Evolutionary conservation across 176 grass and related monocot genomes (phyloP).

Genomic region (Rhipidocladum racemiflorum): DNA sequence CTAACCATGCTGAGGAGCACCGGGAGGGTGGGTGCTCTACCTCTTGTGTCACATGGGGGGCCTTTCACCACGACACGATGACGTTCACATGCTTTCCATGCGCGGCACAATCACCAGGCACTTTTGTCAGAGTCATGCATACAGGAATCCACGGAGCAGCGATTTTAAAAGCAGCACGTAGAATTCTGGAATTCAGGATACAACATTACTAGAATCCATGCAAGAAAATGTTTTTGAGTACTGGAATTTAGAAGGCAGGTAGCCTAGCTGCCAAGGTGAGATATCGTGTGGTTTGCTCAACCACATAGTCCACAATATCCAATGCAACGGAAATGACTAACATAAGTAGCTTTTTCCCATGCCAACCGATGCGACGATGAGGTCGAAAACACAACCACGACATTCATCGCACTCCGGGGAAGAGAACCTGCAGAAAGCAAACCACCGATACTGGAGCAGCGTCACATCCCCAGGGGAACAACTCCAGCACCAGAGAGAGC

Average conservation of each 20-base stretch:
- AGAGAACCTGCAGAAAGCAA: not conserved
- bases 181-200: not conserved
- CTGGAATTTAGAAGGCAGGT: not conserved
- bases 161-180: not conserved
- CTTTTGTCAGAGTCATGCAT: not conserved
- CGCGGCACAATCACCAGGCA: not conserved
- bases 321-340: not conserved
- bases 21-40: too few species aligned
- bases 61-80: too few species aligned
- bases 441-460: not conserved
- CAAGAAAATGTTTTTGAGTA: not conserved
- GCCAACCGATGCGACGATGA: not conserved
- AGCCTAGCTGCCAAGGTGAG: not conserved
- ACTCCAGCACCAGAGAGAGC: constrained; percentile 36
- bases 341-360: not conserved
- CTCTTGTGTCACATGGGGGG: too few species aligned
- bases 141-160: not conserved
- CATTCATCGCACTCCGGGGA: not conserved
- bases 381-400: not conserved
- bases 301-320: not conserved
- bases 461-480: constrained; percentile 42
- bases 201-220: not conserved
- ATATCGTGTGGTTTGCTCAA: not conserved
- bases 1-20: too few species aligned
- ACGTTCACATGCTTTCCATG: not conserved